These are phyloP conservation scores for Fusarium sp. DNA, from an alignment of 2,329 filamentous ascomycete genomes.

Conservation along the genomic window DNA sequence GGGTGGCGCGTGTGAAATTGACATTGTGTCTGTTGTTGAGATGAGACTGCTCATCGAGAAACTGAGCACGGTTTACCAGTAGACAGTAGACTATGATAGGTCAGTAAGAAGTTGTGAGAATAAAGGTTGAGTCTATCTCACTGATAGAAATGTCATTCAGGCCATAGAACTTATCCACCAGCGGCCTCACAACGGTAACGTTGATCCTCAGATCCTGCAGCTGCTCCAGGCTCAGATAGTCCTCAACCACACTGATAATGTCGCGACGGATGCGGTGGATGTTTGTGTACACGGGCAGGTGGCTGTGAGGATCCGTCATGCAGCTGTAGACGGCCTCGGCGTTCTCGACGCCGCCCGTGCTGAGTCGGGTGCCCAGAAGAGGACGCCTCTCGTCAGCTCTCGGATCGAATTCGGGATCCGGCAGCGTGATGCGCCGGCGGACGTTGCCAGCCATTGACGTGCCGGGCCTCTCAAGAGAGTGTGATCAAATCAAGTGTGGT, in stretches of 20 bases:
- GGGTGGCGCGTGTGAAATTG: constrained; percentile 75
- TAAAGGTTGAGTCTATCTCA: constrained; percentile 47
- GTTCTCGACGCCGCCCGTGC: constrained; percentile 43
- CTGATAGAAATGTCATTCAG: constrained; percentile 79
- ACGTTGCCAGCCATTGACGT: constrained; percentile 37
- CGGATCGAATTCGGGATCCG: constrained; percentile 34
- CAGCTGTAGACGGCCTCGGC: constrained; percentile 59
- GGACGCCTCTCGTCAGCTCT: constrained; percentile 48
- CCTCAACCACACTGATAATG: constrained; percentile 68
- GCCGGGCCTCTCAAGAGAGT: constrained; percentile 4
- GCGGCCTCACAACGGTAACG: constrained; percentile 76
- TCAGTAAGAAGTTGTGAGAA: constrained; percentile 8
- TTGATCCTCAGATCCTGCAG: constrained; percentile 83
- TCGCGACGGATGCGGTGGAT: constrained; percentile 75
- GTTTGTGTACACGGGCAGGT: constrained; percentile 76
- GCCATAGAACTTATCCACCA: constrained; percentile 85
- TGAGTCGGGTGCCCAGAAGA: constrained; percentile 45
- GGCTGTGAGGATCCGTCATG: constrained; percentile 64
- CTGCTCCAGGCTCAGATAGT: constrained; percentile 73
- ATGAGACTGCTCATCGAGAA: constrained; percentile 77
- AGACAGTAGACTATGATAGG: constrained; percentile 73
- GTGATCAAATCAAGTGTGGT: background rate
- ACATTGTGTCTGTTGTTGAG: constrained; percentile 82
- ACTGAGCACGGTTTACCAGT: constrained; percentile 81
- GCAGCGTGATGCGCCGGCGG: constrained; percentile 46